phyloP scores from a whole-genome alignment of 768 basidiomycete species.

The Lentinus brumalis region DNA sequence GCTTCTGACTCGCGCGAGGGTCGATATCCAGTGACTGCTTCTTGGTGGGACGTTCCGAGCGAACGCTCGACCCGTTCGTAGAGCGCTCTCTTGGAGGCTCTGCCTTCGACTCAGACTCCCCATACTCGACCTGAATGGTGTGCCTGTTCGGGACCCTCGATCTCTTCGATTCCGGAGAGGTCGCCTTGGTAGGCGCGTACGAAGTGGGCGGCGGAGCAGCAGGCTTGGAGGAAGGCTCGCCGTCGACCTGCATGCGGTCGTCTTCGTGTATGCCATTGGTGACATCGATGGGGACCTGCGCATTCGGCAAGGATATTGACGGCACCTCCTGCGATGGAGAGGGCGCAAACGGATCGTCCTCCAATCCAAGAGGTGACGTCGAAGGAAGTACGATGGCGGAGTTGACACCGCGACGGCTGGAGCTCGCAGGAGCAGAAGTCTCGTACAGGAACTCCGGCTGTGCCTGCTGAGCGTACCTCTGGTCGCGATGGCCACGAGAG shows the following conservation, averaged over 20 bases:
- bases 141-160: constrained; percentile 70
- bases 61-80: constrained; percentile 6
- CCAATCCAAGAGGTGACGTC: constrained; percentile 39
- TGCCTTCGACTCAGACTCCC: constrained; percentile 48
- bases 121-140: constrained; percentile 97
- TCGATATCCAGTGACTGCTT: constrained; percentile 22
- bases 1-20: constrained; percentile 24
- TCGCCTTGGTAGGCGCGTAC: constrained; percentile 39
- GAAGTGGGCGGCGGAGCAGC: constrained; percentile 12
- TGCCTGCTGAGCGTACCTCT: constrained; percentile 27
- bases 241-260: constrained; percentile 13
- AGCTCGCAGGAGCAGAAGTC: constrained; percentile 59
- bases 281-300: not conserved
- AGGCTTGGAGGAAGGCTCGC: constrained; percentile 10
- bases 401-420: constrained; percentile 42
- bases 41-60: constrained; percentile 18
- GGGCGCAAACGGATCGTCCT: constrained; percentile 78
- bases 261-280: constrained; percentile 10
- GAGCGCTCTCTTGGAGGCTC: constrained; percentile 17
- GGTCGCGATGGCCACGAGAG: constrained; percentile 51
- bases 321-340: constrained; percentile 34
- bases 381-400: constrained; percentile 50
- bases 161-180: constrained; percentile 47
- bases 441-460: constrained; percentile 79
- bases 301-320: constrained; percentile 14